These are phyloP conservation scores for Fonsecaea nubica DNA, from an alignment of 2,329 filamentous ascomycete genomes.

Conservation along the genomic window DNA sequence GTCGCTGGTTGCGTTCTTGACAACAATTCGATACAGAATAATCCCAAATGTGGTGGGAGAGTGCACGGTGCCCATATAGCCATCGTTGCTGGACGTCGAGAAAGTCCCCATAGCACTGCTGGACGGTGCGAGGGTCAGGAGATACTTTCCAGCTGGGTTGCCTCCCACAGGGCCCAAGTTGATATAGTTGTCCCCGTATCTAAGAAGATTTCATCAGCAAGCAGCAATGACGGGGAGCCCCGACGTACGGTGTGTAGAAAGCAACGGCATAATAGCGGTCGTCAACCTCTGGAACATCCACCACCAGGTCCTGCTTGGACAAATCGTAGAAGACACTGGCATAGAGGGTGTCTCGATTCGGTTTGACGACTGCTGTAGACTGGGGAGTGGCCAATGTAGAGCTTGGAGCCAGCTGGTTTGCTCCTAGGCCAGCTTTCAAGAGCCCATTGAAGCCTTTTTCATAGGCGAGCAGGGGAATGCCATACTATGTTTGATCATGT, in stretches of 20 bases:
- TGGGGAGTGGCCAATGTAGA: slow-evolving; percentile 3
- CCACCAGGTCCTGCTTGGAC: background rate
- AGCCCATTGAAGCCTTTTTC: background rate
- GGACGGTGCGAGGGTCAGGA: background rate
- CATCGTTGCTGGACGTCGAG: background rate
- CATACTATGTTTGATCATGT: background rate
- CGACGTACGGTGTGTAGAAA: slow-evolving; percentile 4
- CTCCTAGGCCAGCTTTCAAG: background rate
- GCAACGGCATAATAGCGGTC: slow-evolving; percentile 1
- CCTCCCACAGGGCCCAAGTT: background rate
- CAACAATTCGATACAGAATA: background rate
- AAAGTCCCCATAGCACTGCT: slow-evolving; percentile 1
- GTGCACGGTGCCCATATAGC: background rate
- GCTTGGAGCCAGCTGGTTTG: background rate
- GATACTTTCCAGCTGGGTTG: background rate
- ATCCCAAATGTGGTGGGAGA: background rate
- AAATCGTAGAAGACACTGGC: background rate
- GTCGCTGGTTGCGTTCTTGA: background rate
- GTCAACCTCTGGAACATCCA: background rate
- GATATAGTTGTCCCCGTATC: background rate
- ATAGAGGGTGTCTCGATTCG: slow-evolving; percentile 6
- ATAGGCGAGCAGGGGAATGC: slow-evolving; percentile 1
- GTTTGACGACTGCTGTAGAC: slow-evolving; percentile 7
- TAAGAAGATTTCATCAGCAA: background rate
- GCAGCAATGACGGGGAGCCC: background rate